Evolutionary conservation across 2,329 filamentous ascomycete genomes (phyloP).

Genomic region (Pseudogymnoascus sp.): DNA sequence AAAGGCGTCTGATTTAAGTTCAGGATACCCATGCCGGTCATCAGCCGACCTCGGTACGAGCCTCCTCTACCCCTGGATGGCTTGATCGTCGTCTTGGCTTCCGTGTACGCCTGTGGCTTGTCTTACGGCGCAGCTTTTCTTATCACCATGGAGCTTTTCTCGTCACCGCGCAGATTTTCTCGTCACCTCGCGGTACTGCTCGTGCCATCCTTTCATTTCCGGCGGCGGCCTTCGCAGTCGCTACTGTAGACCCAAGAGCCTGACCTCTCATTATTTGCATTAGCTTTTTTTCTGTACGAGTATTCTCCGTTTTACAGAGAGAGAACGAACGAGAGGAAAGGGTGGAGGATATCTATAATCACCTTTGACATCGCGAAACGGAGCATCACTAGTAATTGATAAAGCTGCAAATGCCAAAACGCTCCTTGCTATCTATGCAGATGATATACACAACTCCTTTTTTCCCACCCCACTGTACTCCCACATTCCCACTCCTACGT

Average conservation of each 20-base stretch:
- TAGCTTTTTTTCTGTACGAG: too few species aligned
- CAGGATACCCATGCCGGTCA: too few species aligned
- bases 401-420: neutral
- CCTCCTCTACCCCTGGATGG: too few species aligned
- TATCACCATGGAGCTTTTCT: neutral
- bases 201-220: neutral
- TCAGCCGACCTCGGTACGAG: too few species aligned
- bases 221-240: neutral
- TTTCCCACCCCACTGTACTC: neutral
- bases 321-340: neutral
- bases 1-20: too few species aligned
- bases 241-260: neutral
- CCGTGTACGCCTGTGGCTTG: neutral
- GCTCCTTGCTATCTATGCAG: constrained; percentile 5
- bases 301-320: too few species aligned
- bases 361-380: neutral
- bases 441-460: neutral
- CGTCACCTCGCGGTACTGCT: neutral
- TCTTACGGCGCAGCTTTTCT: neutral
- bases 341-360: neutral
- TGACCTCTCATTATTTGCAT: too few species aligned
- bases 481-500: neutral
- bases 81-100: neutral
- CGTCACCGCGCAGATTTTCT: neutral
- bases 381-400: neutral